Conservation (phyloP, 2,329 filamentous ascomycete genomes). For the Seiridium cupressi region DNA sequence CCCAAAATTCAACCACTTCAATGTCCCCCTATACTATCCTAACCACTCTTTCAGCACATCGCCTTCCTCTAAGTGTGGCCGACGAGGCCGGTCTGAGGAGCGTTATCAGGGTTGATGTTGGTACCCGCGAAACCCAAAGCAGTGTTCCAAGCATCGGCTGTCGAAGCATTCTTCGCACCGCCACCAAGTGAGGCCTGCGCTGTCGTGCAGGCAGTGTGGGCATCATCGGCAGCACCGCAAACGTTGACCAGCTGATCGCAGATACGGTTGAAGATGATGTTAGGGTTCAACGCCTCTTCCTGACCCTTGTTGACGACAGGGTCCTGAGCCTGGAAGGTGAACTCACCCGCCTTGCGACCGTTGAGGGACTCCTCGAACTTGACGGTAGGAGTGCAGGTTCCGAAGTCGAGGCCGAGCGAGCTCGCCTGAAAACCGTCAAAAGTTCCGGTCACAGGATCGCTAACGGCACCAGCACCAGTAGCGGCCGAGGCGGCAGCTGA, state of each 20-base stretch:
- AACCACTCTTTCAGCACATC: neutral
- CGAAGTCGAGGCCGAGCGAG: conserved; percentile 45
- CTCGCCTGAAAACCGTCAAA: conserved; percentile 28
- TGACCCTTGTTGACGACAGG: conserved; percentile 59
- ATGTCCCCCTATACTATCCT: neutral
- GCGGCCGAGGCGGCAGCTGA: conserved; percentile 11
- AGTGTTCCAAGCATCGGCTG: conserved; percentile 39
- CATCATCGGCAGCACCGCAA: conserved; percentile 61
- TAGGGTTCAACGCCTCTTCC: conserved; percentile 67
- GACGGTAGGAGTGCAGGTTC: conserved; percentile 54
- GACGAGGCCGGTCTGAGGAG: conserved; percentile 33
- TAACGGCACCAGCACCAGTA: conserved; percentile 27
- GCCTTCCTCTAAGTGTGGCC: conserved; percentile 29
- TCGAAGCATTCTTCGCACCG: conserved; percentile 33
- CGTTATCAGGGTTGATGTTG: conserved; percentile 37
- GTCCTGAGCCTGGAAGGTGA: conserved; percentile 68
- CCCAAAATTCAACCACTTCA: neutral
- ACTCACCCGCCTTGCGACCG: conserved; percentile 56
- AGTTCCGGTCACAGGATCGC: conserved; percentile 28
- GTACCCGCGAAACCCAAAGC: conserved; percentile 37
- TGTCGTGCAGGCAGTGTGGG: conserved; percentile 48
- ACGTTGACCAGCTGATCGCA: conserved; percentile 68
- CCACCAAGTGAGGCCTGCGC: conserved; percentile 41
- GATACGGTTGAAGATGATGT: conserved; percentile 72
- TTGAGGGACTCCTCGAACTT: conserved; percentile 58